A percentile compares a stretch with the other conserved stretches of the same genome.
phyloP scores from a whole-genome alignment of 306 rosid species.

The Datisca glomerata region DNA sequence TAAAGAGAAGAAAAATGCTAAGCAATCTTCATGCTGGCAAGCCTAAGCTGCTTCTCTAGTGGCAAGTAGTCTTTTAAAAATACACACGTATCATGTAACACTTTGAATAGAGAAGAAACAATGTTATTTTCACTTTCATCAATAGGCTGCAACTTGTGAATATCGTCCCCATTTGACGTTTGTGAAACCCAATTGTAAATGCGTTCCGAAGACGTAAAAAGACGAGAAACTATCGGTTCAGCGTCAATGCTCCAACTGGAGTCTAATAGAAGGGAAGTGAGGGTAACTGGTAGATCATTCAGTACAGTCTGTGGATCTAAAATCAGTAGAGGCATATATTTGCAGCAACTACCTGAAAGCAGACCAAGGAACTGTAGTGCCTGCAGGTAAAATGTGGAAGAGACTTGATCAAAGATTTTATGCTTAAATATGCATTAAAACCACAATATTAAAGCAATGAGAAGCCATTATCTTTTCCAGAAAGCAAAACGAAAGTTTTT shows the following conservation, averaged over 20 bases:
- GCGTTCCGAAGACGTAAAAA: conserved; percentile 57
- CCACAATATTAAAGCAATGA: no score
- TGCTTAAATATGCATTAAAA: neutral
- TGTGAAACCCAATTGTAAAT: conserved; percentile 35
- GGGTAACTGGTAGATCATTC: conserved; percentile 68
- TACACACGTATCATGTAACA: conserved; percentile 50
- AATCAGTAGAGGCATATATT: conserved; percentile 74
- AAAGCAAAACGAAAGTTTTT: neutral
- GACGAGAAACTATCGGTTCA: conserved; percentile 38
- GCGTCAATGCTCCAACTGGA: conserved; percentile 41
- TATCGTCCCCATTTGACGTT: conserved; percentile 17
- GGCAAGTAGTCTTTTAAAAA: conserved; percentile 57
- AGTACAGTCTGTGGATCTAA: conserved; percentile 47
- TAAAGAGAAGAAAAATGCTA: conserved; percentile 7
- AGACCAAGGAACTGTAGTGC: conserved; percentile 62
- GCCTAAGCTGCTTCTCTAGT: conserved; percentile 67
- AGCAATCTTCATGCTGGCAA: conserved; percentile 44
- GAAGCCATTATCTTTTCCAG: neutral
- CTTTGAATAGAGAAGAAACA: conserved; percentile 33
- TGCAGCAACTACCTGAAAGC: conserved; percentile 67
- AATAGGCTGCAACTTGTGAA: conserved; percentile 33
- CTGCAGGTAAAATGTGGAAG: conserved; percentile 25
- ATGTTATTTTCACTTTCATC: conserved; percentile 59
- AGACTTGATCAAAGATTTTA: conserved; percentile 1
- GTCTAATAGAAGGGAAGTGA: conserved; percentile 53